These are phyloP conservation scores for Hypoxylon fuscum DNA, from an alignment of 495 filamentous ascomycete genomes.

Conservation along the genomic window DNA sequence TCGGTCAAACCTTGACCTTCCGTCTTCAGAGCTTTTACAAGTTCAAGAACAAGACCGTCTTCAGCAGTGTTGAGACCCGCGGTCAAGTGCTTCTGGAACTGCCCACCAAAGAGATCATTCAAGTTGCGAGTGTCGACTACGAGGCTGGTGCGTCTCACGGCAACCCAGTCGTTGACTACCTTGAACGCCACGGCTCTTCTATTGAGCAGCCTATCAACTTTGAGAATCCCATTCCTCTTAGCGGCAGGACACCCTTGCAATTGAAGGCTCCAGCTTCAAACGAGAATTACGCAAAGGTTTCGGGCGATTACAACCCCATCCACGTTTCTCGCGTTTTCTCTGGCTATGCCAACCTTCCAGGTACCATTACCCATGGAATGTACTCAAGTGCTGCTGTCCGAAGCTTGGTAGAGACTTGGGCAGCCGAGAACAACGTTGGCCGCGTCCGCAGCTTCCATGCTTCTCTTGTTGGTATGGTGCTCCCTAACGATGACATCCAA, in stretches of 20 bases:
- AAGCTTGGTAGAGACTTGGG: conserved; percentile 98
- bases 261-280: conserved; percentile 95
- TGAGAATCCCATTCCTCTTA: conserved; percentile 95
- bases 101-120: conserved; percentile 96
- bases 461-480: conserved; percentile 94
- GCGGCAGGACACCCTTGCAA: conserved; percentile 85
- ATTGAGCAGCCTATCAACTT: conserved; percentile 98
- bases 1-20: conserved; percentile 95
- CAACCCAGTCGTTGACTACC: conserved; percentile 96
- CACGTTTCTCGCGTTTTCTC: conserved; percentile 97
- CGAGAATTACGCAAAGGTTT: conserved; percentile 96
- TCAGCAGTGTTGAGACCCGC: conserved; percentile 89
- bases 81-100: conserved; percentile 94
- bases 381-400: conserved; percentile 98
- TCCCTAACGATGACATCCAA: conserved; percentile 93
- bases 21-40: conserved; percentile 87
- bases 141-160: conserved; percentile 88
- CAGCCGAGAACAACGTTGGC: conserved; percentile 96
- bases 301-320: conserved; percentile 98
- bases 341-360: conserved; percentile 90
- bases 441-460: conserved; percentile 97
- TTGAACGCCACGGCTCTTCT: conserved; percentile 87
- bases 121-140: conserved; percentile 95
- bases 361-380: conserved; percentile 99
- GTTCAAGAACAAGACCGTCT: conserved; percentile 94